Percentiles rank a stretch among this genome's conserved stretches.
Conservation (phyloP, 106 monocot species). For the Dioscorea alata region DNA sequence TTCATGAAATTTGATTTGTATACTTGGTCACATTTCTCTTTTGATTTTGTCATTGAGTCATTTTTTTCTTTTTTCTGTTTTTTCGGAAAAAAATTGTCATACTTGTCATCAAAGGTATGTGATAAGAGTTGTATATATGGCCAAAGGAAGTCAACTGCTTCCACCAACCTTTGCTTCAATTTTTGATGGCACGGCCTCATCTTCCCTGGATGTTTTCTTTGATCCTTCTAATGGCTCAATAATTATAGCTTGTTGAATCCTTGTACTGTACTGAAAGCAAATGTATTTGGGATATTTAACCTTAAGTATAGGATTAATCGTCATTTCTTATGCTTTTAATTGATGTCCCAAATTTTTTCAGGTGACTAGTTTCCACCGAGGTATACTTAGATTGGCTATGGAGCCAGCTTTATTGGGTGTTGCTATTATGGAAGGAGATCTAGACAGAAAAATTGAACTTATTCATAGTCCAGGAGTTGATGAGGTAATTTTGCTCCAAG, state of each 20-base stretch:
- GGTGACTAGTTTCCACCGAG: slow-evolving; percentile 90
- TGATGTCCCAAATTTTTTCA: slow-evolving; percentile 10
- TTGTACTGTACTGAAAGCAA: too few relatives aligned
- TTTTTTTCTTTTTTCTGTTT: too few relatives aligned
- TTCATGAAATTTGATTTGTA: slow-evolving; percentile 10
- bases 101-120: slow-evolving; percentile 52
- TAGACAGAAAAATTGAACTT: slow-evolving; percentile 85
- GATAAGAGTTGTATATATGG: slow-evolving; percentile 64
- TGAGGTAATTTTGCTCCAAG: slow-evolving; percentile 50
- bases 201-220: slow-evolving; percentile 93
- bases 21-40: background rate
- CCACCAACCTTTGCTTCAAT: slow-evolving; percentile 90
- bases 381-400: slow-evolving; percentile 82
- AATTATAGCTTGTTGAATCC: too few relatives aligned
- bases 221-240: slow-evolving; percentile 81
- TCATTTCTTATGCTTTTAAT: slow-evolving; percentile 1
- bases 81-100: background rate
- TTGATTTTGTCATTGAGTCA: background rate
- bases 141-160: slow-evolving; percentile 84
- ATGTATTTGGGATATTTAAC: too few relatives aligned
- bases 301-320: background rate
- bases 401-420: slow-evolving; percentile 74
- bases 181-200: slow-evolving; percentile 88
- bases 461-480: slow-evolving; percentile 81
- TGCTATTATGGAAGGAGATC: slow-evolving; percentile 86